A percentile compares a stretch with the other conserved stretches of the same genome.
Evolutionary conservation across 2,329 filamentous ascomycete species (phyloP).

Genomic region (Microdochium paspali): DNA sequence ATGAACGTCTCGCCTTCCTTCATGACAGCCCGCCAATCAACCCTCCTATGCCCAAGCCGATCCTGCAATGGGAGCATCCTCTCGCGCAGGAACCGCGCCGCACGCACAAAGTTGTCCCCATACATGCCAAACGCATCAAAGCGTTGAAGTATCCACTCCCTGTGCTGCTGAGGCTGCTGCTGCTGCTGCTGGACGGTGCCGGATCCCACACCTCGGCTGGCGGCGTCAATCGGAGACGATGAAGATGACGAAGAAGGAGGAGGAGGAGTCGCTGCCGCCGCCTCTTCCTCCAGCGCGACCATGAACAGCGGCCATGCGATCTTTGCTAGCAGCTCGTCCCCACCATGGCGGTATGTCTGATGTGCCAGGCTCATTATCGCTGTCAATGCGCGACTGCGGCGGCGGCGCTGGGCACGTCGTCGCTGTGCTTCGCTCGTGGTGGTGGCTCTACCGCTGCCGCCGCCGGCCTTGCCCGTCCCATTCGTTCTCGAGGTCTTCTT

Average conservation of each 20-base stretch:
- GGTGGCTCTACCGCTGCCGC: slow-evolving; percentile 1
- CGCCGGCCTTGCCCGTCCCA: no score
- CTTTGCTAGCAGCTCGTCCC: slow-evolving; percentile 19
- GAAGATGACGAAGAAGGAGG: neutral
- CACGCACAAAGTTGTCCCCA: neutral
- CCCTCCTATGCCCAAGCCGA: neutral
- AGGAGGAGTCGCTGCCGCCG: neutral
- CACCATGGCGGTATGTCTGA: slow-evolving; percentile 21
- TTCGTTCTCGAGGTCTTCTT: no score
- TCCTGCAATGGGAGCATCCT: neutral
- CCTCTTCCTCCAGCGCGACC: slow-evolving; percentile 24
- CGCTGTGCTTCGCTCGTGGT: neutral
- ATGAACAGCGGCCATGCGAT: slow-evolving; percentile 24
- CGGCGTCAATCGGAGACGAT: neutral
- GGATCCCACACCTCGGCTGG: neutral
- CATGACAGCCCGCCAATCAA: neutral
- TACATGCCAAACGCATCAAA: neutral
- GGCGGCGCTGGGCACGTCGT: no score
- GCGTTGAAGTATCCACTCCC: neutral
- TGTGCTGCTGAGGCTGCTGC: neutral
- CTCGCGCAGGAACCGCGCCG: neutral
- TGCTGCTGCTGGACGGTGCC: neutral
- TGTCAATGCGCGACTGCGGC: neutral
- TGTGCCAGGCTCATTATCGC: slow-evolving; percentile 21
- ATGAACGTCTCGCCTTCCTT: neutral